Base-by-base conservation (phyloP, 495 filamentous ascomycete genomes). In the Aspergillus avenaceus region DNA sequence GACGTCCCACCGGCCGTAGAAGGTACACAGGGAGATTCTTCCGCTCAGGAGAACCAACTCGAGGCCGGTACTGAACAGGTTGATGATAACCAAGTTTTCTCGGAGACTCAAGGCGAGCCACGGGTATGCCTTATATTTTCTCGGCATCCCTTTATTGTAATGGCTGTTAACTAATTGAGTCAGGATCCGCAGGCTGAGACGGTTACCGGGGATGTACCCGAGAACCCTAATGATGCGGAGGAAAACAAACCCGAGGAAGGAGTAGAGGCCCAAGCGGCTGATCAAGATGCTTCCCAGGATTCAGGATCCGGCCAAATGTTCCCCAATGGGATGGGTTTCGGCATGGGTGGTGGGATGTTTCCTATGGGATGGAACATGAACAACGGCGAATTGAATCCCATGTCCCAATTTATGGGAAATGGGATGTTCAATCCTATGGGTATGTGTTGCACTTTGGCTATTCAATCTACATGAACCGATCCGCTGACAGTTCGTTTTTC, bases 361-460 rank as follows among this genome's bases (percentile, higher is more conserved):
- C 70, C 78, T 4, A 86, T 88, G 83, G 79, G 76, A 50, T 87
- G 85, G 69, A 77, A 73, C 57, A 81, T 72, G 55, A 80, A 74
- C 47, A 63, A 60, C 32, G 80, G 72, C 56, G 78, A 84, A 55
- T 84, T 91, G 61, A 88, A 81, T 63, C 83, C 87, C 54, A 95
- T 87, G 80, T 77, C 80, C 65, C 74, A 79, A 50, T 75, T 80
- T 54, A 90, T 90, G 84, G 77, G 84, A 51, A 86, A 80, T 64
- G 79, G 81, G 50, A 90, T 91, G 85, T 75, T 74, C 44, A 81
- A 82, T 52, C 53, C 58, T 13, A 91, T 95, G 88, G 87, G 91
- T 96, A 76, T 62, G 91, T 78, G 11, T 19, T 26, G 49, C 47
- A 9, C 16, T n/a, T 18, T 32, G 8, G 1, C 12, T 11, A 11